Base-by-base conservation (phyloP, 768 basidiomycete genomes). In the Russula sp. region DNA sequence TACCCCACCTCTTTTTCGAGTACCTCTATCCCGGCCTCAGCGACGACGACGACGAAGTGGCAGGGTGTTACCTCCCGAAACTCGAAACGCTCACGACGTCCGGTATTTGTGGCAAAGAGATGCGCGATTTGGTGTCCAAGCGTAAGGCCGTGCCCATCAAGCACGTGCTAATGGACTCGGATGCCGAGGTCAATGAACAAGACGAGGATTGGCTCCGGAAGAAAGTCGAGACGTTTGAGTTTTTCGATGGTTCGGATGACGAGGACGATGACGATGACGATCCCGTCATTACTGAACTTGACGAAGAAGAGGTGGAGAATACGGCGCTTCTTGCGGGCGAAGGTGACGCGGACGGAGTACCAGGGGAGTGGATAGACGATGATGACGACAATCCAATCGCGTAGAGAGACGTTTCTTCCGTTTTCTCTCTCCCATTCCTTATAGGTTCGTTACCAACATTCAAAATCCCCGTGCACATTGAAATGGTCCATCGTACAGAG, bases 231-330 rank as follows among this genome's bases (percentile, higher is more conserved):
- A 74, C 74, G 36, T 77, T 88, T 18, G 81, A 82, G 13, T 80
- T 77, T 65, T 88, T 85, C 64, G 84, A 84, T 55, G 70, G 66
- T 34, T 72, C 83, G 38, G 85, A 84, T 51, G 78, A 79, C 52
- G 78, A 79, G 34, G 85, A 83, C 56, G 74, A 57, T 3, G 56
- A 40, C 7, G 52, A 53, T 0, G 52, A 56, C 5, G 53, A 72
- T n/a, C 60, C 59, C 22, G 60, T 68, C 8, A 49, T 52, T 34
- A 22, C 22, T 5, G 64, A 58, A 49, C 24, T 64, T 20, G 76
- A 73, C 48, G 65, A 66, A 20, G 61, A 67, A 7, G 76, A 50
- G 69, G 69, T 16, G 75, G 73, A 10, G 57, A 65, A 1, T n/a
- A 18, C 18, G 20, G 57, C 24, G 32, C 20, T 42, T 3, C 42